These are phyloP conservation scores for Naganishia sp. DNA, from an alignment of 1,284 basidiomycete species.

Conservation along the genomic window DNA sequence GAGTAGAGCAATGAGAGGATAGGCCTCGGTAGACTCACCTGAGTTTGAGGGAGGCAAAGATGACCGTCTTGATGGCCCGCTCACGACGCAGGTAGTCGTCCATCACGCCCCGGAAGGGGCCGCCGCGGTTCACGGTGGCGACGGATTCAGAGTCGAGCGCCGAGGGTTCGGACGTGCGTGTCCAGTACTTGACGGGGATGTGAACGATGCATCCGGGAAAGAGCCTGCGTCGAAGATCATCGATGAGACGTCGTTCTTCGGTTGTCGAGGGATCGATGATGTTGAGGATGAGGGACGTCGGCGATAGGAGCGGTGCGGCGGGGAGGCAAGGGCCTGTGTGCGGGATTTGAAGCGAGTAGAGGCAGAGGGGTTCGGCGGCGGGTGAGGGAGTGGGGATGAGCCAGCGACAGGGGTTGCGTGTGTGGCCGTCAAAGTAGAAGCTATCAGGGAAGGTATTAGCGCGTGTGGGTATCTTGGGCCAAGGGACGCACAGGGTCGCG, in stretches of 20 bases:
- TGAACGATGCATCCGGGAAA: conserved; percentile 12
- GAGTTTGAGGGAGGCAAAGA: conserved; percentile 10
- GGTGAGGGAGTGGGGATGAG: background rate
- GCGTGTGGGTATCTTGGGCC: background rate
- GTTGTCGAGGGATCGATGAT: background rate
- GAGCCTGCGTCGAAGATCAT: background rate
- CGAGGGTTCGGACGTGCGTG: conserved; percentile 4
- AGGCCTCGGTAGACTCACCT: background rate
- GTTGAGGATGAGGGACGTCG: conserved; percentile 8
- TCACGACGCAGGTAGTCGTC: conserved; percentile 23
- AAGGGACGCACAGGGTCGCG: background rate
- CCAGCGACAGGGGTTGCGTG: conserved; percentile 10
- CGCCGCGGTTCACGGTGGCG: background rate
- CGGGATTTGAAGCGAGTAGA: conserved; percentile 15
- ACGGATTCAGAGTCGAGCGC: background rate
- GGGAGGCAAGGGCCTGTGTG: background rate
- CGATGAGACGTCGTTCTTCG: background rate
- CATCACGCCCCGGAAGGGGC: conserved; percentile 2
- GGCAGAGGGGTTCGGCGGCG: background rate
- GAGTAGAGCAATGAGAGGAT: no score
- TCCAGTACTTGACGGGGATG: conserved; percentile 13
- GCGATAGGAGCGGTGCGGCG: background rate
- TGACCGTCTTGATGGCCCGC: conserved; percentile 6
- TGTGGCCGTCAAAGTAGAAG: conserved; percentile 22
- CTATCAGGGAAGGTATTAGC: background rate